Conservation (phyloP, 1,284 basidiomycete species). For the Violaceomyces palustris region DNA sequence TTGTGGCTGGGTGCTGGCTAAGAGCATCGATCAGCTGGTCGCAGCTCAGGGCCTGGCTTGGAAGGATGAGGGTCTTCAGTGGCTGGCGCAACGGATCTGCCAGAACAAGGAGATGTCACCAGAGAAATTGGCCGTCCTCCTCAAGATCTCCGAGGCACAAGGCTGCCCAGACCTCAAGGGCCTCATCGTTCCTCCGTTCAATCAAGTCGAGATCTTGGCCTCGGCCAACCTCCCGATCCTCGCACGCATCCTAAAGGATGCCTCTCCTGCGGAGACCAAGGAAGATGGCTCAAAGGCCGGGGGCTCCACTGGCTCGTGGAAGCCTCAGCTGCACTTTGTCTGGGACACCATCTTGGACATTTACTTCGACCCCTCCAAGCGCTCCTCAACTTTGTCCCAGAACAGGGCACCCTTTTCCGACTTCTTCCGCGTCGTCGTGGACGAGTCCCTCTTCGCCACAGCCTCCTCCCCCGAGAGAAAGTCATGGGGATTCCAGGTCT, state of each 20-base stretch:
- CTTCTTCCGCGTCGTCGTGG: conserved; percentile 82
- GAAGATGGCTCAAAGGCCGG: conserved; percentile 57
- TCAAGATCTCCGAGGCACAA: conserved; percentile 58
- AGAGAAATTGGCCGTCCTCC: conserved; percentile 77
- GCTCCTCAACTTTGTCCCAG: too few relatives aligned
- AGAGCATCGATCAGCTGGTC: conserved; percentile 15
- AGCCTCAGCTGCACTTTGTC: conserved; percentile 83
- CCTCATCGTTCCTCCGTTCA: conserved; percentile 72
- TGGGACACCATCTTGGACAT: conserved; percentile 79
- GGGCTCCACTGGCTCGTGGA: conserved; percentile 60
- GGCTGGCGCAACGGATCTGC: conserved; percentile 23
- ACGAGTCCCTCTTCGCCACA: conserved; percentile 82
- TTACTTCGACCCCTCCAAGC: conserved; percentile 62
- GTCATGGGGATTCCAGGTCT: conserved; percentile 91
- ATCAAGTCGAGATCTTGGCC: conserved; percentile 65
- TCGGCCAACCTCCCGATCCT: conserved; percentile 67
- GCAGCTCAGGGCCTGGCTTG: conserved; percentile 8
- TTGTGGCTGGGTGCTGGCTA: conserved; percentile 68
- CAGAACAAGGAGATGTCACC: conserved; percentile 65
- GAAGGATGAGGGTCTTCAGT: conserved; percentile 21
- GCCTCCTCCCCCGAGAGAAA: conserved; percentile 82
- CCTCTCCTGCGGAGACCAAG: conserved; percentile 62
- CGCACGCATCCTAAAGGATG: conserved; percentile 55
- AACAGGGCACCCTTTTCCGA: conserved; percentile 64
- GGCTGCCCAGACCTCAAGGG: conserved; percentile 26